Evolutionary conservation across 2,329 filamentous ascomycete genomes (phyloP), one percentile per base, ranked within the genome.

Genomic region (Alternaria sp.): DNA sequence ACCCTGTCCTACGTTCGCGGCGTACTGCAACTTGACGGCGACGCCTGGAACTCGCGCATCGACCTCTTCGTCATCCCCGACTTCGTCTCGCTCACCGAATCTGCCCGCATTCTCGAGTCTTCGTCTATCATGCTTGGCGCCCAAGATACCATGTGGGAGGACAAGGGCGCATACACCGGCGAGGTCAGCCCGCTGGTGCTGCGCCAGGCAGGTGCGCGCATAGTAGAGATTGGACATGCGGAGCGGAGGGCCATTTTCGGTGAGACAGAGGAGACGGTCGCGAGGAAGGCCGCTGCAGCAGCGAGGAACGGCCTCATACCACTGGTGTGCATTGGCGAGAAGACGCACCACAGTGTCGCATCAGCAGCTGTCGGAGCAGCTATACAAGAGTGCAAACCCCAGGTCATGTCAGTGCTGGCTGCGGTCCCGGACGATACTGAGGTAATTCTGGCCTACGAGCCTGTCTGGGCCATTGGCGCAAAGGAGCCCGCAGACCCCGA

Each of bases 391-490:
- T 92, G 91, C 71, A 83, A 81, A 36, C 80, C 82, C 5, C 91
- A 95, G 79, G 84, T 96, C 59, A 83, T 84, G 43, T 83, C 87
- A 1, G 88, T 92, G 3, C 76, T 96, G 55, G 81, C 81, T 1
- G 86, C 84, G 0, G 82, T 95, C 8, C 85, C 89, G 1, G 82
- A 83, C 11, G 83, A 88, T 15, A 87, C 88, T 0, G 90, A 93
- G 51, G 86, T 96, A 6, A 87, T 95, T 7, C 85, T 96, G 61
- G 93, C 93, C 1, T 96, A 96, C 75, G 93, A 96, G 82, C 93
- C 93, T 8, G 92, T 96, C 2, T 96, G 93, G 93, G 93, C 93
- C 1, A 96, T 96, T 78, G 93, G 93, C 0, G 89, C 92, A 10
- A 83, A 86, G 2, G 83, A 90, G 72, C 92, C 93, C 3, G 93